Evolutionary conservation across 2,329 filamentous ascomycete species (phyloP).

Genomic region (Albophoma yamanashiensis): DNA sequence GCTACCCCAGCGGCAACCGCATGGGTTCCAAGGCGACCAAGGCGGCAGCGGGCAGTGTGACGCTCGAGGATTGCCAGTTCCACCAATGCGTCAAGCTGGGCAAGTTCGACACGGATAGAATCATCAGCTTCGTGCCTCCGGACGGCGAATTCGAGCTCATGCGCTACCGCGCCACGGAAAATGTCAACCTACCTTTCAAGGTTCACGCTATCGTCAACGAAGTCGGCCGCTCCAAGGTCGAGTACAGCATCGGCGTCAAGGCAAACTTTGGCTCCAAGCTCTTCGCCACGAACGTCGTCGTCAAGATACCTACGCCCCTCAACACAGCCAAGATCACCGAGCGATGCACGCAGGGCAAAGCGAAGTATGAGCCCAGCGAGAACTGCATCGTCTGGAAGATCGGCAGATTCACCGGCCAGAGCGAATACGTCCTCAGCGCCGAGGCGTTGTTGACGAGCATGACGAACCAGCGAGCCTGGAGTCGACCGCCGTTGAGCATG

Average conservation of each 20-base stretch:
- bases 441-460: constrained; percentile 91
- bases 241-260: constrained; percentile 96
- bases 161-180: constrained; percentile 96
- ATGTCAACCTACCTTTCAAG: constrained; percentile 97
- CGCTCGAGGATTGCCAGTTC: constrained; percentile 95
- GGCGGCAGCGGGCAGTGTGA: constrained; percentile 89
- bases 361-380: constrained; percentile 95
- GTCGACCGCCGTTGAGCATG: constrained; percentile 79
- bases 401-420: constrained; percentile 94
- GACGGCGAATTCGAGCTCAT: constrained; percentile 98
- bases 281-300: constrained; percentile 91
- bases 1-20: constrained; percentile 62
- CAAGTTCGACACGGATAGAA: constrained; percentile 91
- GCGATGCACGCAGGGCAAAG: constrained; percentile 88
- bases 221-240: constrained; percentile 91
- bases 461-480: constrained; percentile 98
- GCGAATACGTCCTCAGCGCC: constrained; percentile 87
- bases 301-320: constrained; percentile 88
- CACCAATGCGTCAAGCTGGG: constrained; percentile 97
- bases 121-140: constrained; percentile 93
- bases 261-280: constrained; percentile 95
- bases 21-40: constrained; percentile 83
- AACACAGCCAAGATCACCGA: constrained; percentile 94
- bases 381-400: constrained; percentile 99
- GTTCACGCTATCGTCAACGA: constrained; percentile 98